A percentile compares a stretch with the other conserved stretches of the same genome.
Conservation (phyloP, 2,329 filamentous ascomycete genomes). For the Arthrocladium fulminans region DNA sequence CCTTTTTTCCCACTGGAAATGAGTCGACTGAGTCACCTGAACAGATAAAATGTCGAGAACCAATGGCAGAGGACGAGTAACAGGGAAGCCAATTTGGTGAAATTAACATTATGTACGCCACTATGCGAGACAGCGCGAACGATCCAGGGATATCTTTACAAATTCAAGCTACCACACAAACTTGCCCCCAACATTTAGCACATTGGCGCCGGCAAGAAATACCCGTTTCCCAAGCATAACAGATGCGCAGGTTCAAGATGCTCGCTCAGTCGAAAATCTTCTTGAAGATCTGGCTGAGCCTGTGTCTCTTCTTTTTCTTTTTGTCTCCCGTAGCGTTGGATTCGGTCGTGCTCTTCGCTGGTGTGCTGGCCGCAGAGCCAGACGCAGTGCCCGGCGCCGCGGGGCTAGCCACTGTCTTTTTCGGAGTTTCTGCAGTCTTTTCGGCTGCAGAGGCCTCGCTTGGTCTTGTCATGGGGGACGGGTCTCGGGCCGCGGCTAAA, state of each 20-base stretch:
- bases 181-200: background rate
- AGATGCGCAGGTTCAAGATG: background rate
- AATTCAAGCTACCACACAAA: slow-evolving; percentile 3
- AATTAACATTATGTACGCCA: slow-evolving; percentile 2
- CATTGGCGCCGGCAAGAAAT: background rate
- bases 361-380: slow-evolving; percentile 24
- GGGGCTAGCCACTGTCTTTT: slow-evolving; percentile 11
- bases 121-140: background rate
- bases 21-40: no score
- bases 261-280: slow-evolving; percentile 40
- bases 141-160: background rate
- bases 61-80: background rate
- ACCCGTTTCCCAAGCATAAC: background rate
- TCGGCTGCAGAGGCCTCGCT: background rate
- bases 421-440: slow-evolving; percentile 16
- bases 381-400: slow-evolving; percentile 12
- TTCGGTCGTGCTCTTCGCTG: slow-evolving; percentile 15
- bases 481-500: background rate
- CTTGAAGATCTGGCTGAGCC: slow-evolving; percentile 56
- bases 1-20: background rate
- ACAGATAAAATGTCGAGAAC: background rate
- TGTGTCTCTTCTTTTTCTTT: slow-evolving; percentile 59
- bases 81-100: background rate
- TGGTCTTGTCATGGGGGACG: slow-evolving; percentile 1
- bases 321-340: slow-evolving; percentile 26